A percentile compares a stretch with the other conserved stretches of the same genome.
These are phyloP conservation scores for Didymella segeticola DNA, from an alignment of 2,329 filamentous ascomycete genomes.

Conservation along the genomic window DNA sequence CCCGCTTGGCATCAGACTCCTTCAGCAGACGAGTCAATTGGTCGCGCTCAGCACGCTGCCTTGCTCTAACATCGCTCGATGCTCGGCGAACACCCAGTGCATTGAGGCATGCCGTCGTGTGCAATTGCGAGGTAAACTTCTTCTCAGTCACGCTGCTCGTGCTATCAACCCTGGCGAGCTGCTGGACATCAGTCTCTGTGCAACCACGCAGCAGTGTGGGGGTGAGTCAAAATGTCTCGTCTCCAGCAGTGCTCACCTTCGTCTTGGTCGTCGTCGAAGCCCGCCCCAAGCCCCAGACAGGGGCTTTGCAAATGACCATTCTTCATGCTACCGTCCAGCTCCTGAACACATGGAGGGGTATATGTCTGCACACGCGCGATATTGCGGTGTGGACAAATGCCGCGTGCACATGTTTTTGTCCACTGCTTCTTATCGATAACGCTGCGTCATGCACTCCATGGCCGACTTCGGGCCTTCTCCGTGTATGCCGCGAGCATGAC, in stretches of 20 bases:
- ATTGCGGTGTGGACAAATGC: conserved; percentile 13
- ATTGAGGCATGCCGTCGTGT: conserved; percentile 18
- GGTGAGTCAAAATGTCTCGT: conserved; percentile 17
- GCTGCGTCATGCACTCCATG: conserved; percentile 21
- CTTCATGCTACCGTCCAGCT: conserved; percentile 44
- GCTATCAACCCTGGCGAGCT: conserved; percentile 35
- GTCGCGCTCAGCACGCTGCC: conserved; percentile 46
- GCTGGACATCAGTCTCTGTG: conserved; percentile 16
- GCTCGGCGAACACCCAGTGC: conserved; percentile 26
- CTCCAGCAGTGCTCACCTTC: conserved; percentile 23
- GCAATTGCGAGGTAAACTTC: conserved; percentile 12
- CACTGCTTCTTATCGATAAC: conserved; percentile 29
- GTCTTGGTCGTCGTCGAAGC: conserved; percentile 30
- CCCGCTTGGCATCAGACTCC: conserved; percentile 88
- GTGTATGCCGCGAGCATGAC: conserved; percentile 7
- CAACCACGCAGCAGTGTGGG: neutral
- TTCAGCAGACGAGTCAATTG: conserved; percentile 66
- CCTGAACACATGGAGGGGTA: conserved; percentile 16
- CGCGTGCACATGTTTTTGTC: conserved; percentile 17
- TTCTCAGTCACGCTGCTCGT: conserved; percentile 11
- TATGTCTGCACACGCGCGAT: conserved; percentile 4
- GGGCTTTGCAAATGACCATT: conserved; percentile 48
- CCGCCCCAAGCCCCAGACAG: conserved; percentile 42
- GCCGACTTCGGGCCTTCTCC: conserved; percentile 12
- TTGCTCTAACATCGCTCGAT: conserved; percentile 43